Conservation (phyloP, 2,329 filamentous ascomycete genomes). For the Plectosphaerella plurivora region DNA sequence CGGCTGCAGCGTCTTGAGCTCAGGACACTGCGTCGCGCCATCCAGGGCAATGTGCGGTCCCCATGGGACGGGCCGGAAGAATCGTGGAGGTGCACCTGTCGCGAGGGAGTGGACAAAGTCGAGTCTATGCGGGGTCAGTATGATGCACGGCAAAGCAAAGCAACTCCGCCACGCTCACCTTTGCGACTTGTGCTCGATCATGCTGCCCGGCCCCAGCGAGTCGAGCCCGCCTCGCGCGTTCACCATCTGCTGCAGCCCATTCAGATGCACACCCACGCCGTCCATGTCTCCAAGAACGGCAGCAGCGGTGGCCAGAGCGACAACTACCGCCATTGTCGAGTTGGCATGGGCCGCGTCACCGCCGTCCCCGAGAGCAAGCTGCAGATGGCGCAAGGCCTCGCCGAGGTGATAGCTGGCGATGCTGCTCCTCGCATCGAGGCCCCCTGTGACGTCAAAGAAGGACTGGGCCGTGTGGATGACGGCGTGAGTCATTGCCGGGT, state of each 20-base stretch:
- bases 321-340: slow-evolving; percentile 15
- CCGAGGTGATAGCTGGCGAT: slow-evolving; percentile 13
- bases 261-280: slow-evolving; percentile 16
- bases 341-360: slow-evolving; percentile 6
- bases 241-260: slow-evolving; percentile 16
- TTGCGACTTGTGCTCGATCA: slow-evolving; percentile 11
- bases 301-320: slow-evolving; percentile 16
- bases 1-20: slow-evolving; percentile 7
- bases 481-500: slow-evolving; percentile 17
- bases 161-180: neutral
- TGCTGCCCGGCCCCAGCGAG: slow-evolving; percentile 7
- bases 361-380: slow-evolving; percentile 11
- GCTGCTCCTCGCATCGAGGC: slow-evolving; percentile 3
- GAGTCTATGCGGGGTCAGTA: neutral
- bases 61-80: slow-evolving; percentile 10
- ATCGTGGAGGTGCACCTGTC: slow-evolving; percentile 4
- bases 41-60: slow-evolving; percentile 5
- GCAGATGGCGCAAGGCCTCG: slow-evolving; percentile 14
- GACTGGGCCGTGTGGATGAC: slow-evolving; percentile 17
- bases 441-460: slow-evolving; percentile 11
- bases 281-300: slow-evolving; percentile 15
- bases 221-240: slow-evolving; percentile 16
- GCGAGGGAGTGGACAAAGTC: slow-evolving; percentile 5
- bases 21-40: slow-evolving; percentile 1
- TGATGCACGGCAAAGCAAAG: no score